phyloP scores from a whole-genome alignment of 2,329 filamentous ascomycete species.

The Pseudocercospora fijiensis region DNA sequence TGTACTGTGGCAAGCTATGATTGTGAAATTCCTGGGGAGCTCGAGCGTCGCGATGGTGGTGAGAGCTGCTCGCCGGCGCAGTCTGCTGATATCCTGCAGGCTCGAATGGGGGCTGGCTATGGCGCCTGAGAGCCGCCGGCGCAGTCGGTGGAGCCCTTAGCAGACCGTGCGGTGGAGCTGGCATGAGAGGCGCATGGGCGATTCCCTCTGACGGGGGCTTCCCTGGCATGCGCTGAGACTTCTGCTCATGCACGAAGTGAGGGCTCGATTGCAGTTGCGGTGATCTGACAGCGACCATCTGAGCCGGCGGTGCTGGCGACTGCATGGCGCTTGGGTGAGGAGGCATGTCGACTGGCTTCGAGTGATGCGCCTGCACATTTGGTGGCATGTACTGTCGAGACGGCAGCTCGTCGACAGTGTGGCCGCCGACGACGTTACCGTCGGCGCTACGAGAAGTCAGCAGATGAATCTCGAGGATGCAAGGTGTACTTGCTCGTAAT shows the following conservation, averaged over 20 bases:
- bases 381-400: not conserved
- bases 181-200: not conserved
- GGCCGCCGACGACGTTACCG: slow-evolving; percentile 25
- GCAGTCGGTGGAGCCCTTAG: not conserved
- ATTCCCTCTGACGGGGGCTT: not conserved
- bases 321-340: not conserved
- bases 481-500: slow-evolving; percentile 18
- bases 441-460: slow-evolving; percentile 16
- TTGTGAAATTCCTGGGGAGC: not conserved
- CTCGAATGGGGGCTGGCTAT: not conserved
- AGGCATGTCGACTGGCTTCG: not conserved
- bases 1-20: not conserved
- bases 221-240: not conserved
- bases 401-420: slow-evolving; percentile 18
- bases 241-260: not conserved
- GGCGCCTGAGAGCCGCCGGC: not conserved
- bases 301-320: not conserved
- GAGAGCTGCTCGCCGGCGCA: not conserved
- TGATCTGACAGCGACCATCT: not conserved
- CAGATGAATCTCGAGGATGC: not conserved
- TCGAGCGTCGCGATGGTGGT: not conserved
- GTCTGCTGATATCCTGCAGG: not conserved
- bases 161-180: not conserved
- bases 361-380: not conserved
- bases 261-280: not conserved